Percentiles rank a stretch among this genome's conserved stretches.
Conservation (phyloP, 257 asterid genomes). For the Solanum ossicruentum region DNA sequence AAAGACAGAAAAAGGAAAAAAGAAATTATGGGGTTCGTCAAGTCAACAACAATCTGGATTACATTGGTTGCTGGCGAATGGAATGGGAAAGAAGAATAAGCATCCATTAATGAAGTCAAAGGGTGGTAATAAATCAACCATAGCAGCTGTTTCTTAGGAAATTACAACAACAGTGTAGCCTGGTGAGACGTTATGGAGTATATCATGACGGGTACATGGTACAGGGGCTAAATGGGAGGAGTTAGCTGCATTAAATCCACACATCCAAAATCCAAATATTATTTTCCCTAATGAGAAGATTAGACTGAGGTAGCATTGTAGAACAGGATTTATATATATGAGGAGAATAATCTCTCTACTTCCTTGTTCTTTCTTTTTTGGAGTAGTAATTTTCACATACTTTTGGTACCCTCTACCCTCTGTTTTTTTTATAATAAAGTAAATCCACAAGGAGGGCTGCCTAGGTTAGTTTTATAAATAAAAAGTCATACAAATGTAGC, state of each 20-base stretch:
- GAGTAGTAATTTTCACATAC: too few relatives aligned
- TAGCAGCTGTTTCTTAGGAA: conserved; percentile 16
- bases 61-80: conserved; percentile 92
- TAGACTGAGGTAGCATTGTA: conserved; percentile 20
- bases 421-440: too few relatives aligned
- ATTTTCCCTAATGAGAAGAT: conserved; percentile 31
- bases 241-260: conserved; percentile 38
- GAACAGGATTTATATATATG: neutral
- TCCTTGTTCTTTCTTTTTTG: too few relatives aligned
- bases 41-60: conserved; percentile 79
- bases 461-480: too few relatives aligned
- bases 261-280: conserved; percentile 47
- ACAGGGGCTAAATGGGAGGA: conserved; percentile 44
- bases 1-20: conserved; percentile 51
- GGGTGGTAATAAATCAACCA: conserved; percentile 20
- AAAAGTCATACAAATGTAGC: too few relatives aligned
- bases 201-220: conserved; percentile 58
- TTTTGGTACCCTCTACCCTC: too few relatives aligned
- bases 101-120: conserved; percentile 66
- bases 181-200: conserved; percentile 72
- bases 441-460: too few relatives aligned
- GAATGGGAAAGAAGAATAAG: conserved; percentile 97
- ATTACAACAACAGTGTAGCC: conserved; percentile 35
- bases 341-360: neutral
- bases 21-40: conserved; percentile 72